Conservation (phyloP, 202 grass and related monocot genomes). For the Carex arenaria region DNA sequence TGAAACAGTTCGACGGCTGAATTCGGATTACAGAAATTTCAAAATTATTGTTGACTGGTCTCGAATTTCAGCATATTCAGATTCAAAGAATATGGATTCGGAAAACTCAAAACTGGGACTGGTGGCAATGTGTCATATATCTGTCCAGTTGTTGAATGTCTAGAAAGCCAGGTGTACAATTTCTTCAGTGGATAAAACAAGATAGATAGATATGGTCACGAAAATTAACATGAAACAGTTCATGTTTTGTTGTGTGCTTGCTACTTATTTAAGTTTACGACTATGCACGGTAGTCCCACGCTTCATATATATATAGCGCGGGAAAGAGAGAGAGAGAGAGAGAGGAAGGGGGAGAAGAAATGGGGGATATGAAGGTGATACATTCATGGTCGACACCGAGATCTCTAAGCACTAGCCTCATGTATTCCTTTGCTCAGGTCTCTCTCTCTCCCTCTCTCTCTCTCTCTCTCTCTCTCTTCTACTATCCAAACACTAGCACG, state of each 20-base stretch:
- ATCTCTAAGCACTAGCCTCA: conserved; percentile 97
- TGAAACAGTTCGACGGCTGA: too few species aligned
- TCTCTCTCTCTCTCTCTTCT: neutral
- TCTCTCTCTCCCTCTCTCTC: conserved; percentile 1
- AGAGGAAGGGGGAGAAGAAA: neutral
- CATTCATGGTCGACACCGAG: conserved; percentile 88
- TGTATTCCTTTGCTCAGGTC: conserved; percentile 96
- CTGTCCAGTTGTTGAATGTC: neutral
- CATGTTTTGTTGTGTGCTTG: too few species aligned
- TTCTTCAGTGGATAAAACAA: neutral
- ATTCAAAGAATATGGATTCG: too few species aligned
- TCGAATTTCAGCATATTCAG: too few species aligned
- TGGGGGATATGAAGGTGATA: conserved; percentile 56
- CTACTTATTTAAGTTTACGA: too few species aligned
- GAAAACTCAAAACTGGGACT: neutral
- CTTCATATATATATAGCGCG: too few species aligned
- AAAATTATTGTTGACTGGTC: too few species aligned
- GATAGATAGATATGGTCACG: neutral
- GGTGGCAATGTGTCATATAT: neutral
- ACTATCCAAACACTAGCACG: neutral
- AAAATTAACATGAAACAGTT: too few species aligned
- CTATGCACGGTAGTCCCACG: too few species aligned
- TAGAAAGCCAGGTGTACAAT: neutral
- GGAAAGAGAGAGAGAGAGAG: neutral
- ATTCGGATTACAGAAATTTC: too few species aligned